A percentile compares a stretch with the other conserved stretches of the same genome.
These are phyloP conservation scores for Debaryomycetaceae sp. DNA, from an alignment of 1,139 yeast species.

Conservation along the genomic window DNA sequence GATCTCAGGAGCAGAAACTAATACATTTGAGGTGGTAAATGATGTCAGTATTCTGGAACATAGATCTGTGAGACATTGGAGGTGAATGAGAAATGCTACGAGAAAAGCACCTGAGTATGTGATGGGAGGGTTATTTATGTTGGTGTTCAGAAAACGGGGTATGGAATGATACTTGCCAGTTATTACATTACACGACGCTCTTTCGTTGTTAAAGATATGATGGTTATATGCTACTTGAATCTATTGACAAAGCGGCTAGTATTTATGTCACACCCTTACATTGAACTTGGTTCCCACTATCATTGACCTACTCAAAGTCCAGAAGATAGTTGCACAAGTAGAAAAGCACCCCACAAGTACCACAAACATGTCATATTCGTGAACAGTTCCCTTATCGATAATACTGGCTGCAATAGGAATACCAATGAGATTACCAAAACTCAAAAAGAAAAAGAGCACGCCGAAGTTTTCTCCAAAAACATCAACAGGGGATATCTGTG, in stretches of 20 bases:
- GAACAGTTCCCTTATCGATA: conserved; percentile 29
- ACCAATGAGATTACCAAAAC: conserved; percentile 39
- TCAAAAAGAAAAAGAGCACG: conserved; percentile 34
- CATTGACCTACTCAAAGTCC: conserved; percentile 30
- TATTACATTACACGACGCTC: no score
- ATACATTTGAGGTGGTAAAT: no score
- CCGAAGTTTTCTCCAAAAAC: conserved; percentile 44
- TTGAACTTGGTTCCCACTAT: conserved; percentile 32
- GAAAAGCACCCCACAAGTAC: conserved; percentile 33
- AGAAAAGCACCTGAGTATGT: no score
- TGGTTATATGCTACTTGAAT: no score
- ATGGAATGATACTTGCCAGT: no score
- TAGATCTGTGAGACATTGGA: no score
- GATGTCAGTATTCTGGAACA: no score
- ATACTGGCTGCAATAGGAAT: conserved; percentile 46
- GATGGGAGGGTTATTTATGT: no score
- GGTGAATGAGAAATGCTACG: no score
- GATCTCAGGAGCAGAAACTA: neutral
- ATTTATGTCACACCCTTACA: conserved; percentile 22
- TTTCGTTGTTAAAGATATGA: no score
- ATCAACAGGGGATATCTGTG: conserved; percentile 35
- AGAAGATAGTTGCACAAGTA: conserved; percentile 24
- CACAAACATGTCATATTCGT: conserved; percentile 32
- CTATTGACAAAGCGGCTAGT: neutral
- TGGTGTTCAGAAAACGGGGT: no score